These are phyloP conservation scores for Mortierella polycephala DNA, from an alignment of 371 early-diverging fungal genomes.

Conservation along the genomic window DNA sequence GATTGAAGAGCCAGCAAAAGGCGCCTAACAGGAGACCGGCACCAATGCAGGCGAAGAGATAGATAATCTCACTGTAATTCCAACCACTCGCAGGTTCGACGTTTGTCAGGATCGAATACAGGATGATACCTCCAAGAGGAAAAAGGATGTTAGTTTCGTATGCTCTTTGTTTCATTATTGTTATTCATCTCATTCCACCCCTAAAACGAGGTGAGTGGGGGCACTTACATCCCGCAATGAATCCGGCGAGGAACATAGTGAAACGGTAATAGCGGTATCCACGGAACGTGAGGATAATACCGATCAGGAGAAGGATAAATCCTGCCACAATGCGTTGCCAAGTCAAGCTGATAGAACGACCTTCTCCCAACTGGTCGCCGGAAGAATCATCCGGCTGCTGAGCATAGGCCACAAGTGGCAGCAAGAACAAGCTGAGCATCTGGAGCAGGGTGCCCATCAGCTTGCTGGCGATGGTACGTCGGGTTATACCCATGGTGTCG, in stretches of 20 bases:
- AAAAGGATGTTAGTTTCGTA: constrained; percentile 21
- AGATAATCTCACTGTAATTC: constrained; percentile 72
- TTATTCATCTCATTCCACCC: constrained; percentile 6
- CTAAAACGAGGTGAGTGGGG: neutral
- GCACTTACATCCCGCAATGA: constrained; percentile 35
- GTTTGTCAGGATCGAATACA: constrained; percentile 65
- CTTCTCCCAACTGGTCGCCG: constrained; percentile 6
- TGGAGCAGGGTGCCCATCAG: constrained; percentile 19
- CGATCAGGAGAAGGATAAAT: constrained; percentile 22
- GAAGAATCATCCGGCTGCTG: constrained; percentile 13
- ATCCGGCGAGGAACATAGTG: constrained; percentile 45
- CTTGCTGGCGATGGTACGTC: constrained; percentile 10
- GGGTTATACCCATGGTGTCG: constrained; percentile 19
- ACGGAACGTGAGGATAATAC: constrained; percentile 35
- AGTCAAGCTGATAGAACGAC: constrained; percentile 12
- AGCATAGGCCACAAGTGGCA: constrained; percentile 26
- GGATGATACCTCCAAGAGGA: constrained; percentile 38
- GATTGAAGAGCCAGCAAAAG: constrained; percentile 23
- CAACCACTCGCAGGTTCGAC: constrained; percentile 57
- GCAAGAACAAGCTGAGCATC: constrained; percentile 14
- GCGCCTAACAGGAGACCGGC: constrained; percentile 73
- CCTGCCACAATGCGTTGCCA: constrained; percentile 45
- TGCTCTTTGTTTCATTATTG: no score
- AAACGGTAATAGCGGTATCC: constrained; percentile 43
- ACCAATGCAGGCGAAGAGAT: constrained; percentile 90